Base-by-base conservation (phyloP, 1,284 basidiomycete species). In the Cutaneotrichosporon sp. region DNA sequence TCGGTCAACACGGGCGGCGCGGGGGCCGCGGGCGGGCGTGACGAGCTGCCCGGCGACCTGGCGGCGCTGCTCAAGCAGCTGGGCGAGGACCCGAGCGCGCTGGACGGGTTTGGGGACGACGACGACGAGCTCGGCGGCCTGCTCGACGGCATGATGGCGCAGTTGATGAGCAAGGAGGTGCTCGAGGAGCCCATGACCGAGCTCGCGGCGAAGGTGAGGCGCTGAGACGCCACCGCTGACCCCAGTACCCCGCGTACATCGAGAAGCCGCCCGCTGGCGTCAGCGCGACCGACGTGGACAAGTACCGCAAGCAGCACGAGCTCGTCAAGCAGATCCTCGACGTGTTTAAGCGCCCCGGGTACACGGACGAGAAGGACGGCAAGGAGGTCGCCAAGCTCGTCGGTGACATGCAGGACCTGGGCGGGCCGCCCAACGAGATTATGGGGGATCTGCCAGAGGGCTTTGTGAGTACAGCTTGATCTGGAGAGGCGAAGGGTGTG, bases 111-210 rank as follows among this genome's bases (percentile, higher is more conserved):
- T 5, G 77, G 68, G 24, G 71, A 74, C 22, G 82, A 83, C n/a
- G 88, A 87, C 22, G 85, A 84, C 36, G 87, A 89, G 57, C 78
- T 95, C 8, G 86, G 87, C 53, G 87, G 85, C 10, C 83, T 97
- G 68, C 82, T 99, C 24, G 92, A 98, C 76, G 86, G 83, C 43
- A 92, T 98, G 89, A 93, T 95, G 94, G 85, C 86, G 18, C 89
- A 94, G 74, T 83, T 99, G 51, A 93, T 99, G 91, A 89, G 87
- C 77, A 94, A 93, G 75, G 93, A 98, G 2, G 85, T 98, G 11
- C 80, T 97, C 20, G 92, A 97, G 72, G 94, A 97, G 67, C 95
- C 95, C 0, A 80, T 98, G 71, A 90, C 90, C 69, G 95, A 98
- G 74, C 81, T 99, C 33, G 83, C 87, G 18, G 87, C 89, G 18